Percentiles rank a stretch among this genome's conserved stretches.
Evolutionary conservation across 768 basidiomycete genomes (phyloP).

Genomic region (Rhodotorula toruloides): DNA sequence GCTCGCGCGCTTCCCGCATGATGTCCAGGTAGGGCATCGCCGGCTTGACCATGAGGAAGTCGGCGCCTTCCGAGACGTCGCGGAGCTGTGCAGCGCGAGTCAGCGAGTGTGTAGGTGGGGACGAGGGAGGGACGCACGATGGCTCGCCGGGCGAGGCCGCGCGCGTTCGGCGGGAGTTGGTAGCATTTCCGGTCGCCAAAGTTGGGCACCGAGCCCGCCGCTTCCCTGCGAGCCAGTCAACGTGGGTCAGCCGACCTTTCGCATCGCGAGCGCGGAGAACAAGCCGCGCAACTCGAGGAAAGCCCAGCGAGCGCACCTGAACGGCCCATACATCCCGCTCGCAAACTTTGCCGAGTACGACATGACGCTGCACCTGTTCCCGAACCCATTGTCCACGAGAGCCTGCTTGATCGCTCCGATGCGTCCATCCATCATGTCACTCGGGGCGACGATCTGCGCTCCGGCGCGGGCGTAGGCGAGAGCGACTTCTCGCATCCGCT

Average conservation of each 20-base stretch:
- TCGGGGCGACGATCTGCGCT: conserved; percentile 96
- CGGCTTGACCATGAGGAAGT: conserved; percentile 99
- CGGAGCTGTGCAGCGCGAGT: conserved; percentile 59
- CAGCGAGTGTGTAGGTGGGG: not conserved
- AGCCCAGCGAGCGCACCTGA: conserved; percentile 57
- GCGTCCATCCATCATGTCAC: conserved; percentile 98
- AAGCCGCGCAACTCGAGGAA: not conserved
- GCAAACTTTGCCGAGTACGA: conserved; percentile 97
- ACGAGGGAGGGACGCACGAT: conserved; percentile 56
- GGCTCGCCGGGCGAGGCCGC: conserved; percentile 85
- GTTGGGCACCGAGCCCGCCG: conserved; percentile 90
- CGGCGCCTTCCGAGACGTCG: conserved; percentile 84
- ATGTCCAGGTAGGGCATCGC: conserved; percentile 94
- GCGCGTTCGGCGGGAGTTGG: conserved; percentile 81
- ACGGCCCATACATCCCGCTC: conserved; percentile 89
- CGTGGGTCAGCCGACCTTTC: not conserved
- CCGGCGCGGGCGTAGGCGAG: conserved; percentile 87
- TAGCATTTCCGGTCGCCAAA: conserved; percentile 98
- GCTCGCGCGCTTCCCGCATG: conserved; percentile 70
- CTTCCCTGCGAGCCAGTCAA: conserved; percentile 60
- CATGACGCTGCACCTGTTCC: conserved; percentile 89
- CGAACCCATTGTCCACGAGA: conserved; percentile 74
- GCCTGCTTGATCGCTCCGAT: conserved; percentile 80
- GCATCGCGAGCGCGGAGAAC: not conserved
- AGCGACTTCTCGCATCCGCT: conserved; percentile 87